These are phyloP conservation scores for Shiraia sp. DNA, from an alignment of 2,329 filamentous ascomycete genomes.

Conservation along the genomic window DNA sequence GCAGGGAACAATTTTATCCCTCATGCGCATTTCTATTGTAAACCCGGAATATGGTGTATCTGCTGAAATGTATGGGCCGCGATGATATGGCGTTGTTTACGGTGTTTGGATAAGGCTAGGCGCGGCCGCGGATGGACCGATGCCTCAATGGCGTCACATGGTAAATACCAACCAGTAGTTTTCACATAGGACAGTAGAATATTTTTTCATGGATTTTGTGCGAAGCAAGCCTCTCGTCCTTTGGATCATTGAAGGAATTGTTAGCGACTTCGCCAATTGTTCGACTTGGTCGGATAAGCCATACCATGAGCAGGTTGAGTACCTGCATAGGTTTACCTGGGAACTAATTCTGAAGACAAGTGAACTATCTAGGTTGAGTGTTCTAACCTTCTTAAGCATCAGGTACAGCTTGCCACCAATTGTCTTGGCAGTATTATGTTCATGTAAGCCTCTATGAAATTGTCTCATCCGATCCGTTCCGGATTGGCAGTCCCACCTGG, in stretches of 20 bases:
- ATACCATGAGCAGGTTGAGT: too few relatives aligned
- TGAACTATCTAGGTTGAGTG: too few relatives aligned
- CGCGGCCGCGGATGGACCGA: conserved; percentile 41
- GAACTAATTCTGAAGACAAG: too few relatives aligned
- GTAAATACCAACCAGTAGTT: conserved; percentile 25
- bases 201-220: too few relatives aligned
- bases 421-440: too few relatives aligned
- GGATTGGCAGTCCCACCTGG: neutral
- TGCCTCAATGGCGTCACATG: conserved; percentile 29
- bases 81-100: conserved; percentile 3
- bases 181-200: neutral
- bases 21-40: neutral
- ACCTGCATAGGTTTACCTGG: too few relatives aligned
- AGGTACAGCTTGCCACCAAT: too few relatives aligned
- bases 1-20: neutral
- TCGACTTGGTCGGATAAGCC: too few relatives aligned
- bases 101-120: conserved; percentile 31
- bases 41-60: neutral
- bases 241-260: too few relatives aligned
- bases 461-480: conserved; percentile 3
- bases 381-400: too few relatives aligned
- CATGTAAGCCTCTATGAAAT: neutral
- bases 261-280: too few relatives aligned
- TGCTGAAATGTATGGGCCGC: neutral
- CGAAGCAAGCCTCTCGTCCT: too few relatives aligned